Evolutionary conservation across 164 flowering plant genomes (phyloP).

Genomic region (Akebia trifoliata): DNA sequence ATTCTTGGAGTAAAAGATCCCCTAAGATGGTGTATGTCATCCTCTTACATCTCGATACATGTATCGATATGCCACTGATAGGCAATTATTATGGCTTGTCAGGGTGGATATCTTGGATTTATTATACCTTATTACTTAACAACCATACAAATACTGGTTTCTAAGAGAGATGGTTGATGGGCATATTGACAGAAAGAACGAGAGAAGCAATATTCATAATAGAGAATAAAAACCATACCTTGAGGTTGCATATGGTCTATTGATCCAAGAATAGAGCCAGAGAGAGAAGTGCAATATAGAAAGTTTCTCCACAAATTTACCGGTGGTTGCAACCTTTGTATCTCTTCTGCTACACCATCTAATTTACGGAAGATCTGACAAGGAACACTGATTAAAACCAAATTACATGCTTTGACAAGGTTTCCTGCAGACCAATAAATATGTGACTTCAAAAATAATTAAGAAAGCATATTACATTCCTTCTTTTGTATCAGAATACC

Average conservation of each 20-base stretch:
- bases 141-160: no score
- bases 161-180: background rate
- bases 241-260: conserved; percentile 94
- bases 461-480: conserved; percentile 6
- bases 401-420: background rate
- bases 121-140: no score
- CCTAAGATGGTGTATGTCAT: no score
- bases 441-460: background rate
- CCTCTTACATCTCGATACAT: no score
- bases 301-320: conserved; percentile 91
- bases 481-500: conserved; percentile 3
- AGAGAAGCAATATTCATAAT: background rate
- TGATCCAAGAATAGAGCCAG: conserved; percentile 71
- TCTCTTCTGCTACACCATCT: conserved; percentile 80
- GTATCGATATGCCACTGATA: no score
- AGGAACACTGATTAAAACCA: conserved; percentile 14
- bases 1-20: no score
- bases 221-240: conserved; percentile 35
- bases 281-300: conserved; percentile 81
- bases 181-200: background rate
- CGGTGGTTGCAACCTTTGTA: conserved; percentile 70
- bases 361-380: conserved; percentile 73
- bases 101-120: no score
- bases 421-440: background rate
- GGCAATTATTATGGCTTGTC: no score